phyloP scores from a whole-genome alignment of 306 rosid genomes.

The Prinsepia uniflora region DNA sequence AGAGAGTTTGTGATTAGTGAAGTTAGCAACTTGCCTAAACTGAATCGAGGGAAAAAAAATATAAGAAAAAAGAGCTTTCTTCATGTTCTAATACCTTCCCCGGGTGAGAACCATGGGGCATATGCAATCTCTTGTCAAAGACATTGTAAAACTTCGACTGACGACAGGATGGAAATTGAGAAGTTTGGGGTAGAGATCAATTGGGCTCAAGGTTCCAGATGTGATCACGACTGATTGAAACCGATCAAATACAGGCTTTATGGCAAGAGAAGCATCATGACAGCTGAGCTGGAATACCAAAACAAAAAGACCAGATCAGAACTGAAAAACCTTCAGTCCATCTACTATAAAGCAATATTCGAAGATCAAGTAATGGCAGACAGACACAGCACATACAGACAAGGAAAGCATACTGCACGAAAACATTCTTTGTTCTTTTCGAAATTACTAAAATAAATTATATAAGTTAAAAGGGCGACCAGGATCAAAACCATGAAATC shows the following conservation, averaged over 20 bases:
- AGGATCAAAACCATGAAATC: neutral
- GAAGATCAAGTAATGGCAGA: slow-evolving; percentile 5
- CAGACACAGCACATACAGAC: neutral
- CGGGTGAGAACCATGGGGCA: slow-evolving; percentile 99
- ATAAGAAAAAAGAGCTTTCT: neutral
- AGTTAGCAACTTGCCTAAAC: slow-evolving; percentile 6
- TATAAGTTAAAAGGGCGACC: neutral
- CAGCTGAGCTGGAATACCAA: slow-evolving; percentile 78
- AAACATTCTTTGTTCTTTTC: neutral
- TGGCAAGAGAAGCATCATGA: slow-evolving; percentile 96
- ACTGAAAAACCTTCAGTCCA: neutral
- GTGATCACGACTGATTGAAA: slow-evolving; percentile 95
- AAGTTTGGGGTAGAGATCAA: slow-evolving; percentile 89
- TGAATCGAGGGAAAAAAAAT: neutral
- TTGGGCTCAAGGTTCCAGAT: slow-evolving; percentile 94
- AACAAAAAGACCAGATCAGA: slow-evolving; percentile 21
- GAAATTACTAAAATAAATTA: neutral
- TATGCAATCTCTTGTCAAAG: slow-evolving; percentile 94
- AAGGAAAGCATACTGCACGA: neutral
- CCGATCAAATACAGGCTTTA: slow-evolving; percentile 89
- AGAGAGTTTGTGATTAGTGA: neutral
- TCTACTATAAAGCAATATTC: neutral
- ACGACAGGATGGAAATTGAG: slow-evolving; percentile 93
- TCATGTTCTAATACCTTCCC: slow-evolving; percentile 59
- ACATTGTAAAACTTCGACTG: slow-evolving; percentile 96